Percentiles rank a stretch among this genome's conserved stretches.
phyloP scores from a whole-genome alignment of 108 stramenopile genomes.

The Nannochloropsis oceanica region DNA sequence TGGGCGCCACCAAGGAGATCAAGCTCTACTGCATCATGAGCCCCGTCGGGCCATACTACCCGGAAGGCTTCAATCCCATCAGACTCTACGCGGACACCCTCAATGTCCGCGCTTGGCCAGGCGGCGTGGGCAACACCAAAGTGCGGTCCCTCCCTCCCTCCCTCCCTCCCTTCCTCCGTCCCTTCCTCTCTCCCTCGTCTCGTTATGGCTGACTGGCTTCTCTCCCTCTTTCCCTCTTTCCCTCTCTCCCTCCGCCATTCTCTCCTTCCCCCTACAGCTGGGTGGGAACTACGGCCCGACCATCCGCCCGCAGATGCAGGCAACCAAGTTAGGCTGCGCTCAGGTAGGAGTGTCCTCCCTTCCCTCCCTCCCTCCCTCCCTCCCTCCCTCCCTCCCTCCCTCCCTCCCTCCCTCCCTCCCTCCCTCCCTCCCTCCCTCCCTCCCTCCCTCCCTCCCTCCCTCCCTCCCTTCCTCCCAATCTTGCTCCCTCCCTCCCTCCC shows the following conservation, averaged over 20 bases:
- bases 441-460: too few relatives aligned
- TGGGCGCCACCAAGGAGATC: slow-evolving; percentile 50
- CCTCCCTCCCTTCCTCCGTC: background rate
- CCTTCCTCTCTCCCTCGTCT: background rate
- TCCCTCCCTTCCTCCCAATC: too few relatives aligned
- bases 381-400: too few relatives aligned
- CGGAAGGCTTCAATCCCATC: slow-evolving; percentile 77
- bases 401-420: too few relatives aligned
- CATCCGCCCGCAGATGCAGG: slow-evolving; percentile 57
- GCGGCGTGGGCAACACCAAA: slow-evolving; percentile 56
- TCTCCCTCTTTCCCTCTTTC: background rate
- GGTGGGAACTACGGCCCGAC: slow-evolving; percentile 86
- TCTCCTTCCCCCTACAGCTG: slow-evolving; percentile 40
- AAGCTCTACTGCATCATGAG: slow-evolving; percentile 61
- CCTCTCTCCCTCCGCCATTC: background rate
- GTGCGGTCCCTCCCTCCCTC: background rate
- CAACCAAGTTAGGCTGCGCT: slow-evolving; percentile 50
- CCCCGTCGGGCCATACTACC: slow-evolving; percentile 84
- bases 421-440: too few relatives aligned
- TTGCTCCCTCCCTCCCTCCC: background rate
- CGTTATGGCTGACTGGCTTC: background rate
- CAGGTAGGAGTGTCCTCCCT: background rate
- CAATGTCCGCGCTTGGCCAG: slow-evolving; percentile 87
- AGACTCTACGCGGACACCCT: slow-evolving; percentile 61
- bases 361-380: too few relatives aligned